A percentile compares a stretch with the other conserved stretches of the same genome.
phyloP scores from a whole-genome alignment of 2,329 filamentous ascomycete genomes.

The Calonectria pseudoturangicola region DNA sequence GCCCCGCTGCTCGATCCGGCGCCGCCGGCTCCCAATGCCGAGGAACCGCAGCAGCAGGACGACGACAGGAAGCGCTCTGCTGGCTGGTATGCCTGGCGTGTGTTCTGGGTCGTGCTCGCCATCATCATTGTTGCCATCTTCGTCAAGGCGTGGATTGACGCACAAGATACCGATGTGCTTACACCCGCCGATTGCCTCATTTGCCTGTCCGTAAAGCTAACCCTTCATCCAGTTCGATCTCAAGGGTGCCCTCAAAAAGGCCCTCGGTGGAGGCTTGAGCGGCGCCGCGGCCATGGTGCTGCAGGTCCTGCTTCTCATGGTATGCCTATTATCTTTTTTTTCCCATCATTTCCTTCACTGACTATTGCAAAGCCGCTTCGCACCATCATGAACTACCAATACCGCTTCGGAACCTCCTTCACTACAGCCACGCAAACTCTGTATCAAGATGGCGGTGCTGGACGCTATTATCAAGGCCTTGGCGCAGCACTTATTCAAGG shows the following conservation, averaged over 20 bases:
- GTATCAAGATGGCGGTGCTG: constrained; percentile 63
- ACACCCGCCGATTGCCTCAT: too few species aligned
- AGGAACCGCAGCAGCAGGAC: constrained; percentile 17
- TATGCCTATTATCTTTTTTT: constrained; percentile 40
- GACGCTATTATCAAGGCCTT: constrained; percentile 68
- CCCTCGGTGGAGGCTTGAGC: constrained; percentile 67
- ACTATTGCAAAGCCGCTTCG: constrained; percentile 62
- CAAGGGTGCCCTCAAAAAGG: constrained; percentile 64
- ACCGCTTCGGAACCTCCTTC: constrained; percentile 67
- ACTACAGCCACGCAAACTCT: constrained; percentile 62
- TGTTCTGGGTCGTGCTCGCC: constrained; percentile 59
- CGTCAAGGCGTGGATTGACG: constrained; percentile 67
- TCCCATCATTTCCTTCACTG: background rate
- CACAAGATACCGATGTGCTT: constrained; percentile 62
- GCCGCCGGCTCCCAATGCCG: background rate
- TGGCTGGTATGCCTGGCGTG: constrained; percentile 56
- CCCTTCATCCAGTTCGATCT: constrained; percentile 63
- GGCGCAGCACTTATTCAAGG: constrained; percentile 67
- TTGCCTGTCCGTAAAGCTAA: background rate
- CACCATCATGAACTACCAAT: constrained; percentile 72
- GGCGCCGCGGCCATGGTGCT: constrained; percentile 69
- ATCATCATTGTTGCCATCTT: constrained; percentile 60
- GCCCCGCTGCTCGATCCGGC: constrained; percentile 38
- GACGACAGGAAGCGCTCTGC: constrained; percentile 26
- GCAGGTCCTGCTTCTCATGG: constrained; percentile 69